These are phyloP conservation scores for Striga asiatica DNA, from an alignment of 257 asterid species.

Conservation along the genomic window DNA sequence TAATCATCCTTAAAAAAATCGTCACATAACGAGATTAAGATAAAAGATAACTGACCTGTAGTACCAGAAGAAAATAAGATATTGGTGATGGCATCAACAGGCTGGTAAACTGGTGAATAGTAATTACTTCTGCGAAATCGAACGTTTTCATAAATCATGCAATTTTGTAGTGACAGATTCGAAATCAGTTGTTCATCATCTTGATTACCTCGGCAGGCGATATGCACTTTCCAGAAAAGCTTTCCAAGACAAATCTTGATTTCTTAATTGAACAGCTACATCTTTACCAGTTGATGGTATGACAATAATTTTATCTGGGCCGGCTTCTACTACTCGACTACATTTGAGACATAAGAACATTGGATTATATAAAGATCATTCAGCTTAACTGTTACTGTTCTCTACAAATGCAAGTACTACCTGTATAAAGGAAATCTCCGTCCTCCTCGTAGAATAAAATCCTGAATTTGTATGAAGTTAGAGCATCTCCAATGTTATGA, in stretches of 20 bases:
- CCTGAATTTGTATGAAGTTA: slow-evolving; percentile 39
- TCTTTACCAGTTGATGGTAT: slow-evolving; percentile 67
- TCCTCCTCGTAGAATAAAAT: slow-evolving; percentile 78
- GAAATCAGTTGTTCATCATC: slow-evolving; percentile 4
- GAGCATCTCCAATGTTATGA: too few species aligned
- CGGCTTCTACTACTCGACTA: slow-evolving; percentile 84
- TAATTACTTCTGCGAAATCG: slow-evolving; percentile 41
- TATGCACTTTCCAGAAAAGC: slow-evolving; percentile 46
- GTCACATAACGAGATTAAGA: background rate
- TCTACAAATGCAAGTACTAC: slow-evolving; percentile 25
- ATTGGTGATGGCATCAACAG: slow-evolving; percentile 61
- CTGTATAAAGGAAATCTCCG: slow-evolving; percentile 80
- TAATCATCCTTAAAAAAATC: background rate
- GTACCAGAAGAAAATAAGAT: slow-evolving; percentile 93
- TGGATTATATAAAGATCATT: too few species aligned
- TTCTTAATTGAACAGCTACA: slow-evolving; percentile 46
- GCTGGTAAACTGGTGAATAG: slow-evolving; percentile 53
- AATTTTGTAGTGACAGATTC: background rate
- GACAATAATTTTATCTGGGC: slow-evolving; percentile 52
- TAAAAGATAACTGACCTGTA: slow-evolving; percentile 42
- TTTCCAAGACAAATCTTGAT: slow-evolving; percentile 60
- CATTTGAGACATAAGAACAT: too few species aligned
- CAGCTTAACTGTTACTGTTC: background rate
- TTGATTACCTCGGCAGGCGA: slow-evolving; percentile 41
- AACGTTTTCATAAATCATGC: background rate